Evolutionary conservation across 176 grass and related monocot genomes (phyloP).

Genomic region (Cocos nucifera): DNA sequence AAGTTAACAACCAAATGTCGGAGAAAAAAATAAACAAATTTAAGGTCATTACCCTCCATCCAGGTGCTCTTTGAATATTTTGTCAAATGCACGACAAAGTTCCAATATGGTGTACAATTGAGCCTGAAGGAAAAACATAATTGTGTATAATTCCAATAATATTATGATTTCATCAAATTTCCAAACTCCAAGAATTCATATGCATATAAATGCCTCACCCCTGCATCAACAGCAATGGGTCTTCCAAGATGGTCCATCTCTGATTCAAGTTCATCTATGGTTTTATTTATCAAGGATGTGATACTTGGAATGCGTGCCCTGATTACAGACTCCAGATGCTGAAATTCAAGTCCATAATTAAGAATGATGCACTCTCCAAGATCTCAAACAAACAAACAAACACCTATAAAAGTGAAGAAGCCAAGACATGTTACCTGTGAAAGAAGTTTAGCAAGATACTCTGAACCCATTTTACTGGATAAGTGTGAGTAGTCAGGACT

Average conservation of each 20-base stretch:
- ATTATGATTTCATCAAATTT: too few relatives aligned
- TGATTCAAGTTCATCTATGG: slow-evolving; percentile 88
- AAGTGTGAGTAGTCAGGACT: slow-evolving; percentile 75
- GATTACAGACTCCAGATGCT: slow-evolving; percentile 87
- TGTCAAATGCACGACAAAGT: slow-evolving; percentile 82
- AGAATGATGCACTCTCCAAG: too few relatives aligned
- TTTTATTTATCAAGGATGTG: slow-evolving; percentile 87
- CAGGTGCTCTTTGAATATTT: slow-evolving; percentile 26
- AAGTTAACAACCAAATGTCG: too few relatives aligned
- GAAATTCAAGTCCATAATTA: slow-evolving; percentile 10
- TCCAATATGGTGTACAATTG: slow-evolving; percentile 87
- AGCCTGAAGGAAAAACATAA: slow-evolving; percentile 37
- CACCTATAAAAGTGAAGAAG: not conserved
- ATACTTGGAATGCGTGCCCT: slow-evolving; percentile 76
- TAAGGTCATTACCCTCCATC: too few relatives aligned
- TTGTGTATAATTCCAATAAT: not conserved
- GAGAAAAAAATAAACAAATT: too few relatives aligned
- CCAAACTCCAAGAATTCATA: not conserved
- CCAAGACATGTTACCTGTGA: slow-evolving; percentile 42
- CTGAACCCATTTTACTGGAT: slow-evolving; percentile 82
- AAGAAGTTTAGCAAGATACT: slow-evolving; percentile 86
- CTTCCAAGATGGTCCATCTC: slow-evolving; percentile 85
- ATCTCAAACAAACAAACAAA: not conserved
- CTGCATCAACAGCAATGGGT: slow-evolving; percentile 75
- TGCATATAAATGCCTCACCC: slow-evolving; percentile 34